A percentile compares a stretch with the other conserved stretches of the same genome.
These are phyloP conservation scores for Emydomyces testavorans DNA, from an alignment of 2,329 filamentous ascomycete genomes.

Conservation along the genomic window DNA sequence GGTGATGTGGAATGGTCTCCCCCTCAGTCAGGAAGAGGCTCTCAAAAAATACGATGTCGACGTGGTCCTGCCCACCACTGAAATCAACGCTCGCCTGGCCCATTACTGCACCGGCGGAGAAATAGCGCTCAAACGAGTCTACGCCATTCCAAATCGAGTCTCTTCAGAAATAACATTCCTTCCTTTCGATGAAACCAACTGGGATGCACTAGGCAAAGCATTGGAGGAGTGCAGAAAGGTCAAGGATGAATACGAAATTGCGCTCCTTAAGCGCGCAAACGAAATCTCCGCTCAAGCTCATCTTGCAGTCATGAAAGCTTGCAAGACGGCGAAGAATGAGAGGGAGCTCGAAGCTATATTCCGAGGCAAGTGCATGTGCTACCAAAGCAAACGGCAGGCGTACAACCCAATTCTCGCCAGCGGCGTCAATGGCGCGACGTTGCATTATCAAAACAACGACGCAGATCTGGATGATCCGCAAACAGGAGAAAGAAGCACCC, in stretches of 20 bases:
- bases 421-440: constrained; percentile 67
- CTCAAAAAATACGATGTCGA: constrained; percentile 70
- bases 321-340: constrained; percentile 59
- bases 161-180: constrained; percentile 60
- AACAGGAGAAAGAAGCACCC: constrained; percentile 47
- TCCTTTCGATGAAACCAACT: constrained; percentile 55
- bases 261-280: constrained; percentile 69
- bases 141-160: constrained; percentile 68
- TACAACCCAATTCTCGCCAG: constrained; percentile 84
- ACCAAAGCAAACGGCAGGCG: constrained; percentile 64
- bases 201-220: constrained; percentile 49
- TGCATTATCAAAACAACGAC: constrained; percentile 80
- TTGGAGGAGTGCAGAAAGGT: constrained; percentile 71
- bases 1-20: constrained; percentile 88
- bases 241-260: constrained; percentile 79
- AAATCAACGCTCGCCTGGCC: constrained; percentile 63
- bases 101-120: constrained; percentile 30
- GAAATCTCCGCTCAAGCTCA: constrained; percentile 69
- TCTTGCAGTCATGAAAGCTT: constrained; percentile 53
- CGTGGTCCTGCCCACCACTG: constrained; percentile 57
- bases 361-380: constrained; percentile 56
- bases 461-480: constrained; percentile 48
- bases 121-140: constrained; percentile 45
- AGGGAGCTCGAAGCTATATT: constrained; percentile 74
- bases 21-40: constrained; percentile 64